Base-by-base conservation (phyloP, 1,139 yeast genomes). In the Saccharomycopsis hybrid region DNA sequence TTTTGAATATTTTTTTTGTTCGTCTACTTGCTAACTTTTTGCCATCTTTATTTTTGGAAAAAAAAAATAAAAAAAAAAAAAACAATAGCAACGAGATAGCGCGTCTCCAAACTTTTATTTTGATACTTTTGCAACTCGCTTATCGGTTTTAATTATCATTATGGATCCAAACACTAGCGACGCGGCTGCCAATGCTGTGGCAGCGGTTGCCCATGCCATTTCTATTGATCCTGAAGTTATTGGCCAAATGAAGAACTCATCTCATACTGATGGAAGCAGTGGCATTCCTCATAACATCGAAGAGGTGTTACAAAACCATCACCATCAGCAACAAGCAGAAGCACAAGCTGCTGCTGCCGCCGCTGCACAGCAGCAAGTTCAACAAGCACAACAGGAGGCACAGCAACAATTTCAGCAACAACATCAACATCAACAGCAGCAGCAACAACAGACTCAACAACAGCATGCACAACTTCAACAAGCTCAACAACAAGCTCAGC, bases 391-490 rank as follows among this genome's bases (percentile, higher is more conserved):
- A 18, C 18, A 18, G 18, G 18, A 18, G 18, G 18, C 18, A 18
- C 18, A 18, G 18, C 18, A 18, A 18, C 18, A 18, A 18, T 18
- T 18, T 18, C 18, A 18, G 18, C 18, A 18, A 18, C 18, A 18
- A 18, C 18, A 18, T 18, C 18, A 18, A 18, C 18, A 18, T 18
- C 18, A 18, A 18, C 18, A 18, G 18, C 18, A 18, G 18, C 18
- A 18, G 18, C 54, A 53, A 11, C 54, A 57, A 2, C 58, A 61
- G 1, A 60, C 57, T 9, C 44, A 35, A 24, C 44, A 40, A 4
- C 48, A 38, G 1, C 57, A 54, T 7, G 57, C 59, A 27, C 54
- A 59, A 1, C 54, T 55, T 24, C 62, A 60, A 5, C 51, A 56
- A 11, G 27, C 30, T n/a, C 8, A 7, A 18, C 18, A 18, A 18